Conservation (phyloP, 2,329 filamentous ascomycete species). For the Cercospora citrullina region DNA sequence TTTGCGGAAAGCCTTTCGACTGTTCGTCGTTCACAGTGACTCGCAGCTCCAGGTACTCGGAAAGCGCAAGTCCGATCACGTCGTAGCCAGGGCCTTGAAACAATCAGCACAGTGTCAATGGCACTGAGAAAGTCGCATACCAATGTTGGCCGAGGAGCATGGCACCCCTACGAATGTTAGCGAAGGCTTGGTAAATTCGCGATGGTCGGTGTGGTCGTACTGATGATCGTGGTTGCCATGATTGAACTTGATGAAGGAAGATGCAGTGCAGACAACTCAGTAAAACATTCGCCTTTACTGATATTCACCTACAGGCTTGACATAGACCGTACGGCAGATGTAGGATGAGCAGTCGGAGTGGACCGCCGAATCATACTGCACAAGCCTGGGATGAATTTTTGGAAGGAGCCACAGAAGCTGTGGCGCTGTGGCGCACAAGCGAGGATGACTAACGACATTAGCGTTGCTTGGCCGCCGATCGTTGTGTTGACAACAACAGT, state of each 20-base stretch:
- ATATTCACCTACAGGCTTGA: not conserved
- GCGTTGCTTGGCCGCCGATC: not conserved
- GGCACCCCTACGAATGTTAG: constrained; percentile 57
- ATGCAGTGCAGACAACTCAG: not conserved
- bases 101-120: constrained; percentile 4
- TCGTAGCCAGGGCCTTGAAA: constrained; percentile 80
- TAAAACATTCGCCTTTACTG: not conserved
- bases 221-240: constrained; percentile 24
- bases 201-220: constrained; percentile 20
- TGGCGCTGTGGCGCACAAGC: constrained; percentile 10
- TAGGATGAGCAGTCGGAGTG: constrained; percentile 7
- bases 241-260: not conserved
- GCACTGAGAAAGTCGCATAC: constrained; percentile 35
- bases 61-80: constrained; percentile 92
- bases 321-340: constrained; percentile 9
- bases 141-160: constrained; percentile 96
- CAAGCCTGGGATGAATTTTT: constrained; percentile 7
- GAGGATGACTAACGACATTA: not conserved
- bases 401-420: not conserved
- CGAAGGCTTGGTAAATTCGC: constrained; percentile 8
- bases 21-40: constrained; percentile 69
- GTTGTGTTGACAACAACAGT: not conserved
- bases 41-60: constrained; percentile 86
- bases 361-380: constrained; percentile 8
- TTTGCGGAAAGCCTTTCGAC: constrained; percentile 63